Base-by-base conservation (phyloP, 2,329 filamentous ascomycete genomes). In the Xylariaceae sp. region DNA sequence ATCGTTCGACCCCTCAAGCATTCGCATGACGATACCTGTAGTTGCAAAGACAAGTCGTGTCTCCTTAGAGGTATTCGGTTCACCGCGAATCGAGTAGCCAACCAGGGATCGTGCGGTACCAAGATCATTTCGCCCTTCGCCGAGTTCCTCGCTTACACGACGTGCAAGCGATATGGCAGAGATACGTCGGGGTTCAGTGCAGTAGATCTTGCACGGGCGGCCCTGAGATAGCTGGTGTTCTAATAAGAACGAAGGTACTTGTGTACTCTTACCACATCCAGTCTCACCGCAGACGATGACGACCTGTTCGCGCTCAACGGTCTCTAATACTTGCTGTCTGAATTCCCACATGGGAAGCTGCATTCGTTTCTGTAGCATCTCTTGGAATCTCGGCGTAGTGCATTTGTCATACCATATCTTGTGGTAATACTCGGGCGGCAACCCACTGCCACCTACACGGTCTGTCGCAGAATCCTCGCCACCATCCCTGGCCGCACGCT, bases 201-300 rank as follows among this genome's bases (percentile, higher is more conserved):
- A 96, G 66, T 92, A 97, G 11, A 99, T 85, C 63, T 95, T 96
- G 71, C 91, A 97, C 5, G 82, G 75, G 56, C 83, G 86, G 5
- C 91, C 92, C 54, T 86, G 81, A 3, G 83, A 81, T 44, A 99
- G 78, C 63, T 96, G 86, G 61, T 96, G 83, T 67, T 99, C 94
- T 7, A 99, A 75, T 47, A 99, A 81, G 64, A 95, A 97, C 0
- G 91, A 86, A 5, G 94, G 94, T n/a, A 96, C 87, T 63, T 99
- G 94, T 0, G 94, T 99, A 68, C 90, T 96, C 74, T 99, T 99
- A 56, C 94, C 94, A 66, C 87, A 96, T 58, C 94, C 94, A 2
- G 94, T 99, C 71, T 99, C 94, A 65, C 94, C 94, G 65, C 92
- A 97, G 30, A 99, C 82, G 52, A 99, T 96, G 10, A 94, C 85